Base-by-base conservation (phyloP, 139 green algal species). In the Chlorella sp. region DNA sequence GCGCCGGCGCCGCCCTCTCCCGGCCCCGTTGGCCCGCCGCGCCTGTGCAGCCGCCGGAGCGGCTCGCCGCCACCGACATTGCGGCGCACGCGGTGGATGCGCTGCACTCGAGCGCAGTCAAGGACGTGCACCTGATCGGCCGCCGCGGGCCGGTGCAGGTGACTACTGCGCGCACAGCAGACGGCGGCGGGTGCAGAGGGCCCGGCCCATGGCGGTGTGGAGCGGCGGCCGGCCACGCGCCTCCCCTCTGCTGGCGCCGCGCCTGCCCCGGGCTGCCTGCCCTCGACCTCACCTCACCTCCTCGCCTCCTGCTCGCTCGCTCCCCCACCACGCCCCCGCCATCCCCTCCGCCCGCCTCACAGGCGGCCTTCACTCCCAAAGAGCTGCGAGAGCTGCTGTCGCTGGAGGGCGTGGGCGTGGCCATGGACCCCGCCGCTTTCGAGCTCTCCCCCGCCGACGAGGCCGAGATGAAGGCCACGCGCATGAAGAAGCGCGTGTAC, bases 311-410 rank as follows among this genome's bases (percentile, higher is more conserved):
- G n/a, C n/a, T n/a, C n/a, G n/a, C n/a, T n/a, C n/a, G 19, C 46
- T 55, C 46, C 46, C 46, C 46, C 46, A 55, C 46, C 46, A 15
- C 17, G 46, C 46, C 17, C 46, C 46, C 46, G 17, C 46, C 46
- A 55, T 19, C 46, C 46, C 17, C 19, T 15, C 46, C 29, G 41
- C n/a, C n/a, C n/a, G n/a, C n/a, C n/a, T n/a, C 69, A 11, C 85
- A 98, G 84, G 95, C 92, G 12, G 90, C 93, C 29, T 97, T 94
- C 85, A 98, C 96, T 0, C 82, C 95, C 36, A 98, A 98, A 74
- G 96, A 99, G 87, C 89, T 99, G 23, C 91, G 95, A 29, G 96
- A 99, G 83, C 38, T 99, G 42, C 83, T 98, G 21, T 77, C 31
- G 6, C 61, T 95, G 73, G 38, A 73, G 17, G 77, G 76, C 41